These are phyloP conservation scores for Pleurotus cornucopiae DNA, from an alignment of 768 basidiomycete species.

Conservation along the genomic window DNA sequence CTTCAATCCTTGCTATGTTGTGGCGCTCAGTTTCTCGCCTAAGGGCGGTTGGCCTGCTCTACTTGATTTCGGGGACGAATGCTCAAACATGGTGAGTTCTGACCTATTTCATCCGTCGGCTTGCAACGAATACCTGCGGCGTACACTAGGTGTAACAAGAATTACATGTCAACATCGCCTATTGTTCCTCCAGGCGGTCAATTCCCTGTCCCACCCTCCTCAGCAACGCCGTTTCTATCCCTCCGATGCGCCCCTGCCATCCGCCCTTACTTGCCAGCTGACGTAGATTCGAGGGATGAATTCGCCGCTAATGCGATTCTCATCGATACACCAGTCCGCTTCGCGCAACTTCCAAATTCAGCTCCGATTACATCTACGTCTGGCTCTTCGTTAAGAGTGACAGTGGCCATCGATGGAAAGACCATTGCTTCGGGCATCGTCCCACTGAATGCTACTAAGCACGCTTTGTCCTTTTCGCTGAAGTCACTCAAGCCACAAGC, in stretches of 20 bases:
- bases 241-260: slow-evolving; percentile 57
- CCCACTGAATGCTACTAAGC: slow-evolving; percentile 47
- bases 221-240: slow-evolving; percentile 43
- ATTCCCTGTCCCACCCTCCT: slow-evolving; percentile 35
- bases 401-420: slow-evolving; percentile 39
- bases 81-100: slow-evolving; percentile 4
- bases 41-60: neutral
- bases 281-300: slow-evolving; percentile 32
- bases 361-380: slow-evolving; percentile 31
- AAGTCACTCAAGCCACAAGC: slow-evolving; percentile 36
- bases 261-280: slow-evolving; percentile 50
- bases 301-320: slow-evolving; percentile 39
- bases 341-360: slow-evolving; percentile 43
- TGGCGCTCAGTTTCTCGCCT: neutral
- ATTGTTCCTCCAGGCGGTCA: slow-evolving; percentile 45
- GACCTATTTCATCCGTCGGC: neutral
- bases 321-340: slow-evolving; percentile 48
- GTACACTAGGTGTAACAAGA: slow-evolving; percentile 47
- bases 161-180: slow-evolving; percentile 42
- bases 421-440: slow-evolving; percentile 33
- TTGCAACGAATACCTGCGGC: no score
- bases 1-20: neutral
- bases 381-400: slow-evolving; percentile 31
- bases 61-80: neutral
- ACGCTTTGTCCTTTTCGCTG: slow-evolving; percentile 46